A percentile compares a stretch with the other conserved stretches of the same genome.
Conservation (phyloP, 2,329 filamentous ascomycete genomes). For the Xylariaceae sp. region DNA sequence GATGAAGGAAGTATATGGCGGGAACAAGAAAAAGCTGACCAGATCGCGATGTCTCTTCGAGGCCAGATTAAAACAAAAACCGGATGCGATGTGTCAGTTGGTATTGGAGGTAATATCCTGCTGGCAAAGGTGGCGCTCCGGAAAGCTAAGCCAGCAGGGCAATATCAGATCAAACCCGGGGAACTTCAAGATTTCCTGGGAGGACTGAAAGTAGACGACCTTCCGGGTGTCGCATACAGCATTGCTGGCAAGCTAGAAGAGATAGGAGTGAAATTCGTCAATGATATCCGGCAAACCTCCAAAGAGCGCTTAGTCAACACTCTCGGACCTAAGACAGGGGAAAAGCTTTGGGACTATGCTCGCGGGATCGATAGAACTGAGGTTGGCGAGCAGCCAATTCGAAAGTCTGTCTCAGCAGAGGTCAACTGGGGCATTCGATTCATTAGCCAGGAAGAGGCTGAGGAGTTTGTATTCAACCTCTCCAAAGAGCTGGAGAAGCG, state of each 20-base stretch:
- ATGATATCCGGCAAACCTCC: conserved; percentile 78
- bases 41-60: conserved; percentile 72
- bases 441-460: conserved; percentile 87
- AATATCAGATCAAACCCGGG: conserved; percentile 85
- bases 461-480: conserved; percentile 86
- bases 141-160: conserved; percentile 92
- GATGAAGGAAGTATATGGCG: conserved; percentile 74
- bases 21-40: conserved; percentile 80
- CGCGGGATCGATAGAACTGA: conserved; percentile 85
- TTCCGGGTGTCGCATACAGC: conserved; percentile 93
- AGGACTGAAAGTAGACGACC: conserved; percentile 75
- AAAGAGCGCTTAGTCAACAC: conserved; percentile 76
- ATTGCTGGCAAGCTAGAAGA: conserved; percentile 89
- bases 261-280: conserved; percentile 80
- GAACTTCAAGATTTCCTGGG: conserved; percentile 79
- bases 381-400: conserved; percentile 82
- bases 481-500: conserved; percentile 85
- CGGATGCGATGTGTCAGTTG: conserved; percentile 87
- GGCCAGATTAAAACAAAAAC: conserved; percentile 75
- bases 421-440: conserved; percentile 99
- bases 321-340: conserved; percentile 90
- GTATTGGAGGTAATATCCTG: conserved; percentile 89
- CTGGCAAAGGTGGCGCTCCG: conserved; percentile 89
- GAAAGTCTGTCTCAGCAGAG: conserved; percentile 96
- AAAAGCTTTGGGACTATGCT: conserved; percentile 88